Base-by-base conservation (phyloP, 345 rosid species). In the Aquilaria malaccensis region DNA sequence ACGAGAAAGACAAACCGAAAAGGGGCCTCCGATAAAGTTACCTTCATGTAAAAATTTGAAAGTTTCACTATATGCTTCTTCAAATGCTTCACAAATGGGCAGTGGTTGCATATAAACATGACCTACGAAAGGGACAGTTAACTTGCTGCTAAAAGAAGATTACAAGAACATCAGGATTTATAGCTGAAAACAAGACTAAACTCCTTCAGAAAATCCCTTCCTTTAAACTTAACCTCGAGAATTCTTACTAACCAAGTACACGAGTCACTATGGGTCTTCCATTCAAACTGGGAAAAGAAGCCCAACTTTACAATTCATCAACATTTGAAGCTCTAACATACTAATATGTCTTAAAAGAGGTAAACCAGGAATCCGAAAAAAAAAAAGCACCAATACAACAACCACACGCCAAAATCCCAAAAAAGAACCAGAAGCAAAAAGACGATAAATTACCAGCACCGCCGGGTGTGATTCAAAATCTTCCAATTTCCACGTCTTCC, bases 51-150 rank as follows among this genome's bases (percentile, higher is more conserved):
- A 75, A 81, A 92, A 77, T 87, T 80, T 30, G 87, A 50, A 45
- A 92, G 95, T 81, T 89, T 89, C 63, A 74, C 89, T 53, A 89
- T 61, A 67, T 83, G 86, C 72, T 92, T 89, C 86, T 87, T 85
- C 80, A 89, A 72, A 76, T 82, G 97, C 70, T 71, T 87, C 65
- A 92, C 98, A 85, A 92, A 92, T 0, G 98, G 93, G 72, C 98
- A 92, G 74, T 89, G 98, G 62, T 89, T 89, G 78, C 94, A 92
- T 41, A 89, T 76, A 69, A 89, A 89, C 91, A 92, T 85, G 64
- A 87, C 97, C 93, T 89, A 77, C 59, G 53, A 29, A 60, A 46
- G 3, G 33, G 33, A 45, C 13, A 51, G 33, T 66, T 55, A 47
- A 11, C 10, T 30, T 13, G 33, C 15, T 56, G 50, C 49, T 15